phyloP scores from a whole-genome alignment of 768 basidiomycete species.

The Hygrophorus pudorinus region DNA sequence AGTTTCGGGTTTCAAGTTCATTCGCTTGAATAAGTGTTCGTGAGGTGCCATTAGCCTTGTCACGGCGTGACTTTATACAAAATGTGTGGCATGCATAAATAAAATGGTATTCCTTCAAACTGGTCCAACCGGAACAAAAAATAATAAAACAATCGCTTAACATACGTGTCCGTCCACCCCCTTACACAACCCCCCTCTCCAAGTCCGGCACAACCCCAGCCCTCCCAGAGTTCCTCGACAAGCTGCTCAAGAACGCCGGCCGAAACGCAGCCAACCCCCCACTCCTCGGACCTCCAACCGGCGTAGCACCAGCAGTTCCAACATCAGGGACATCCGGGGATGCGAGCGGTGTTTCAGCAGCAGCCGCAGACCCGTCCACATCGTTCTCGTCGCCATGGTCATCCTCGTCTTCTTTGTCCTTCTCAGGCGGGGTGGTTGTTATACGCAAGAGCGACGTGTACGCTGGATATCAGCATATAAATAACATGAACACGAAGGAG shows the following conservation, averaged over 20 bases:
- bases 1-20: slow-evolving; percentile 3
- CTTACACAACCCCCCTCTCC: background rate
- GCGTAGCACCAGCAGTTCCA: background rate
- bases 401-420: slow-evolving; percentile 12
- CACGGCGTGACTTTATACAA: too few relatives aligned
- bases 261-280: slow-evolving; percentile 18
- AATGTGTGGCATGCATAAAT: too few relatives aligned
- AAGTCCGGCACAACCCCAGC: slow-evolving; percentile 16
- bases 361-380: slow-evolving; percentile 9
- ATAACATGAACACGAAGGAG: slow-evolving; percentile 1
- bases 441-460: slow-evolving; percentile 84
- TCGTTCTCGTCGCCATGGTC: slow-evolving; percentile 12
- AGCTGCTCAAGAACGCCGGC: slow-evolving; percentile 22
- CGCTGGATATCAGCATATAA: slow-evolving; percentile 35
- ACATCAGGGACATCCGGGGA: slow-evolving; percentile 1
- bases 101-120: too few relatives aligned
- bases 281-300: slow-evolving; percentile 9
- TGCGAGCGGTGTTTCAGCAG: background rate
- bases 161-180: too few relatives aligned
- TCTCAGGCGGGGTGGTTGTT: slow-evolving; percentile 52
- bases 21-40: background rate
- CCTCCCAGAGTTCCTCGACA: slow-evolving; percentile 12
- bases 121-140: too few relatives aligned
- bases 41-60: slow-evolving; percentile 2
- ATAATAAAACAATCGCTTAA: too few relatives aligned